phyloP scores from a whole-genome alignment of 805 yeast species.

The Lachancea waltii region DNA sequence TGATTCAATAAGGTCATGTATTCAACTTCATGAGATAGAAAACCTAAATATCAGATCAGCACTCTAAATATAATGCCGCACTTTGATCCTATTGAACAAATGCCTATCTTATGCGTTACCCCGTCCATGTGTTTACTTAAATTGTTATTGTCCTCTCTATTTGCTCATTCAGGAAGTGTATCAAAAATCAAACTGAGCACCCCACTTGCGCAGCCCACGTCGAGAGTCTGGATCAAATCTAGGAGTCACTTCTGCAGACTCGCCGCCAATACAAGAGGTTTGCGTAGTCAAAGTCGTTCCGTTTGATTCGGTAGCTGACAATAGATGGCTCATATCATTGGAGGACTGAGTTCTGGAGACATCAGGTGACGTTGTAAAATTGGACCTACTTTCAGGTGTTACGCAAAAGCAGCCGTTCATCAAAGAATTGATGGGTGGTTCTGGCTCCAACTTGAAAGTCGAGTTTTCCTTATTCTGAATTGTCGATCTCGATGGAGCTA shows the following conservation, averaged over 20 bases:
- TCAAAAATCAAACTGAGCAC: constrained; percentile 1
- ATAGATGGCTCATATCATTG: constrained; percentile 1
- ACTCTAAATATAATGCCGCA: no score
- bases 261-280: background rate
- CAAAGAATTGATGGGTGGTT: constrained; percentile 25
- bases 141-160: background rate
- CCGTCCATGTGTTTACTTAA: background rate
- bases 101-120: no score
- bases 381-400: constrained; percentile 29
- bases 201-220: background rate
- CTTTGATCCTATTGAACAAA: no score
- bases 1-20: constrained; percentile 4
- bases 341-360: constrained; percentile 22
- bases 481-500: constrained; percentile 1
- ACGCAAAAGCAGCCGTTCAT: constrained; percentile 31
- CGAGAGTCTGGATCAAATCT: background rate
- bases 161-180: background rate
- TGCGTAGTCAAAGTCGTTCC: constrained; percentile 3
- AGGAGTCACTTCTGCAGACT: background rate
- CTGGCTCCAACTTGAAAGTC: constrained; percentile 28
- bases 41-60: background rate
- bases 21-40: constrained; percentile 11
- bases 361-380: constrained; percentile 24
- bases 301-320: background rate
- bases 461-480: constrained; percentile 15